Evolutionary conservation across 768 basidiomycete genomes (phyloP).

Genomic region (Kwoniella mangroviensis): DNA sequence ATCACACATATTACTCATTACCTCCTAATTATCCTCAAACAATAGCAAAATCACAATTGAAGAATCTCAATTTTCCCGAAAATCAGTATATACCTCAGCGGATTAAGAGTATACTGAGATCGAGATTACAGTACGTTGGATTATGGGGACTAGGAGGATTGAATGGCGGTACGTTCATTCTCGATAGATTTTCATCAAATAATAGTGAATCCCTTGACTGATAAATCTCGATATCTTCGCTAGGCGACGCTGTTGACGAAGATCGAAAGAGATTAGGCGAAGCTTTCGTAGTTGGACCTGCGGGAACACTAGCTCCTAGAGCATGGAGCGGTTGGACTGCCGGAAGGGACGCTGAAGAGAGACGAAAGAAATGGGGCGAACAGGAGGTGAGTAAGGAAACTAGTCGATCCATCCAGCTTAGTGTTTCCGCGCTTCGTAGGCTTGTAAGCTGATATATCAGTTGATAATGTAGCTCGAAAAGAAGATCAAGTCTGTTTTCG

Average conservation of each 20-base stretch:
- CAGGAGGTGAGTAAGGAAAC: constrained; percentile 32
- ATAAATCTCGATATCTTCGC: not conserved
- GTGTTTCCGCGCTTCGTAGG: not conserved
- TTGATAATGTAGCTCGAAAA: constrained; percentile 23
- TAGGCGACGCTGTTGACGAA: constrained; percentile 42
- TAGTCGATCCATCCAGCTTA: not conserved
- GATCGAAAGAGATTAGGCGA: constrained; percentile 33
- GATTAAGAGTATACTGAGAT: constrained; percentile 33
- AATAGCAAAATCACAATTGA: constrained; percentile 29
- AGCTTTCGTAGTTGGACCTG: constrained; percentile 39
- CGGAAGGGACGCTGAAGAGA: constrained; percentile 35
- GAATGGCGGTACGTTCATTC: constrained; percentile 30
- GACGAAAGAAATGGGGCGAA: constrained; percentile 38
- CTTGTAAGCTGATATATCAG: not conserved
- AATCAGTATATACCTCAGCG: constrained; percentile 45
- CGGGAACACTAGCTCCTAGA: constrained; percentile 43
- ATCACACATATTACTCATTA: constrained; percentile 45
- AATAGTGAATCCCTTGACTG: too few species aligned
- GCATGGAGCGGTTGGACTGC: constrained; percentile 49
- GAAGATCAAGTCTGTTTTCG: constrained; percentile 35
- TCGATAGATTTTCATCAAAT: too few species aligned
- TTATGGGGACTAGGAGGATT: constrained; percentile 50
- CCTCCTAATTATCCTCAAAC: constrained; percentile 42
- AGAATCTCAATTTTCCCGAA: constrained; percentile 25
- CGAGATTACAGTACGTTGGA: constrained; percentile 43